Conservation (phyloP, 331 rosid species). For the Pyracantha coccinea region DNA sequence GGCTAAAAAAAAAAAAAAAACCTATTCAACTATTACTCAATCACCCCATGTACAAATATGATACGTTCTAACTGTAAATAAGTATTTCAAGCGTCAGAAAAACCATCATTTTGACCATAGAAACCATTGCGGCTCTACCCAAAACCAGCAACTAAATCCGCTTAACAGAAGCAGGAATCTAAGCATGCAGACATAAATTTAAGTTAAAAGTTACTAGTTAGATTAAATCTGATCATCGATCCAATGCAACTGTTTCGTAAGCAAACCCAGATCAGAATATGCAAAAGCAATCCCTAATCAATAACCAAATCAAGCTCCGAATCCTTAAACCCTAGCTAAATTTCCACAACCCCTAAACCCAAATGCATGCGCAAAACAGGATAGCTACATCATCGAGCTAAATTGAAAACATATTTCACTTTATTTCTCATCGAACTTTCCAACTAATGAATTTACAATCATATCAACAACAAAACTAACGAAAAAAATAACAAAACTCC, state of each 20-base stretch:
- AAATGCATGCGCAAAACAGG: neutral
- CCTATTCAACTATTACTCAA: neutral
- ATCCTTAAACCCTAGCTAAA: conserved; percentile 50
- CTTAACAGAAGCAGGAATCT: neutral
- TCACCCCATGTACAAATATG: neutral
- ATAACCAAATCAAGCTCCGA: neutral
- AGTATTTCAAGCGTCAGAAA: neutral
- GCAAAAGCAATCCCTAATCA: neutral
- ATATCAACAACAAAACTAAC: neutral
- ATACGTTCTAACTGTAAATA: neutral
- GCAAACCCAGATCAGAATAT: neutral
- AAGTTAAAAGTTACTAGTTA: neutral
- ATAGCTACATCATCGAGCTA: neutral
- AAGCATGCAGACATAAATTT: neutral
- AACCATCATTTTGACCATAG: neutral
- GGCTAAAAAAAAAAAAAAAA: too few species aligned
- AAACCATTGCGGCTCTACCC: neutral
- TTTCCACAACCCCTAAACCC: conserved; percentile 7
- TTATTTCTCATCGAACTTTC: neutral
- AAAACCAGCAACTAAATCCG: neutral
- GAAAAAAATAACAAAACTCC: neutral
- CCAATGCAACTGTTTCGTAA: too few species aligned
- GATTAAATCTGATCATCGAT: neutral
- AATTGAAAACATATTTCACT: neutral
- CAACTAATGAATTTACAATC: neutral